phyloP scores from a whole-genome alignment of 371 early-diverging fungal genomes.

The Antonospora locustae region DNA sequence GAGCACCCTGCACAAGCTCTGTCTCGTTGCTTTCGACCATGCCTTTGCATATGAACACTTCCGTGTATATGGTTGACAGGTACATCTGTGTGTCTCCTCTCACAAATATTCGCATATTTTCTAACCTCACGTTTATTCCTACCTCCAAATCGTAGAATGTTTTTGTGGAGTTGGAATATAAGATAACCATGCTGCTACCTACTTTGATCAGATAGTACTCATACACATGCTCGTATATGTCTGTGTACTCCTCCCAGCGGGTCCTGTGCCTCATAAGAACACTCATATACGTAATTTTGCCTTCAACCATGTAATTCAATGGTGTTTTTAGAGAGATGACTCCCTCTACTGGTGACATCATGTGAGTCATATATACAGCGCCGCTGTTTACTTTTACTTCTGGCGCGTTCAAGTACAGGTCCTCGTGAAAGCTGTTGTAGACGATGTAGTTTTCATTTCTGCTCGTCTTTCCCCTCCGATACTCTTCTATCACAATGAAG shows the following conservation, averaged over 20 bases:
- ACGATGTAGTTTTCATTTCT: too few relatives aligned
- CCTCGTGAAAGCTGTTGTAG: too few relatives aligned
- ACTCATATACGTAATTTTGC: constrained; percentile 41
- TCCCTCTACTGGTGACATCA: too few relatives aligned
- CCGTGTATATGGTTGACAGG: constrained; percentile 51
- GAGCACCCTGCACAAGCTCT: too few relatives aligned
- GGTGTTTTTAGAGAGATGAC: too few relatives aligned
- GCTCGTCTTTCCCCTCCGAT: too few relatives aligned
- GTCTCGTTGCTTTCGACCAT: too few relatives aligned
- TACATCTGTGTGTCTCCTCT: constrained; percentile 35
- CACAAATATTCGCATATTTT: constrained; percentile 30
- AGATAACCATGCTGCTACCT: constrained; percentile 22
- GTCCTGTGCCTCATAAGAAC: constrained; percentile 36
- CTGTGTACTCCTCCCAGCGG: neutral
- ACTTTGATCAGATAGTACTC: constrained; percentile 42
- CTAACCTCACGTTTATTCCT: constrained; percentile 29
- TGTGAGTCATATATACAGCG: too few relatives aligned
- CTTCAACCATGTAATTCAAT: too few relatives aligned
- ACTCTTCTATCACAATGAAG: too few relatives aligned
- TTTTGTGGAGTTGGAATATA: constrained; percentile 37
- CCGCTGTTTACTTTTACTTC: too few relatives aligned
- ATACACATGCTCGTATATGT: constrained; percentile 3
- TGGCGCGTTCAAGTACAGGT: too few relatives aligned
- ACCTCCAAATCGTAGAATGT: constrained; percentile 35
- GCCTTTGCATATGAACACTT: constrained; percentile 12